These are phyloP conservation scores for Paracoccidioides lutzii DNA, from an alignment of 2,329 filamentous ascomycete genomes.

Conservation along the genomic window DNA sequence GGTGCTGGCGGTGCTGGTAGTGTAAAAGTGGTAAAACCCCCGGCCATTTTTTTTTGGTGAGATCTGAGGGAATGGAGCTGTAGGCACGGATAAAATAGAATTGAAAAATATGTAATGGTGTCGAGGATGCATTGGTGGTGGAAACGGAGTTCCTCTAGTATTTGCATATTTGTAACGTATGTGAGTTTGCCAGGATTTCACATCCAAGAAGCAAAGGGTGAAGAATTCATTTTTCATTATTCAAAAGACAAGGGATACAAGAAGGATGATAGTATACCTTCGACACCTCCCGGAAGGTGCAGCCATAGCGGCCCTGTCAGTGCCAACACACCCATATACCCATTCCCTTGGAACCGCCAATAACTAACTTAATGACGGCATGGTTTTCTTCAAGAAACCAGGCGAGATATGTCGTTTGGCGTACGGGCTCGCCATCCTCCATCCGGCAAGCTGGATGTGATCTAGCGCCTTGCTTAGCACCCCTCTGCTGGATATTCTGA, in stretches of 20 bases:
- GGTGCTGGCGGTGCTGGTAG: slow-evolving; percentile 9
- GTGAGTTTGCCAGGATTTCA: not conserved
- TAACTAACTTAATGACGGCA: slow-evolving; percentile 20
- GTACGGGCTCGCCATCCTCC: slow-evolving; percentile 26
- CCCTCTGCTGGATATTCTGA: slow-evolving; percentile 9
- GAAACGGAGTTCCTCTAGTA: slow-evolving; percentile 30
- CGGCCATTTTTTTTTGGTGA: slow-evolving; percentile 1
- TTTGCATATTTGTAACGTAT: not conserved
- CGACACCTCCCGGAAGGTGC: slow-evolving; percentile 25
- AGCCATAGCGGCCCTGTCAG: slow-evolving; percentile 22
- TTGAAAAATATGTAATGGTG: slow-evolving; percentile 32
- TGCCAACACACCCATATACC: slow-evolving; percentile 14
- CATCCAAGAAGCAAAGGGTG: not conserved
- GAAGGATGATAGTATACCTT: slow-evolving; percentile 21
- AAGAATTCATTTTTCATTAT: slow-evolving; percentile 2
- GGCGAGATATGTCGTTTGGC: slow-evolving; percentile 28
- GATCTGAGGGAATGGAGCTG: slow-evolving; percentile 23
- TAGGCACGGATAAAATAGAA: slow-evolving; percentile 30
- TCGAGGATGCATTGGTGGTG: slow-evolving; percentile 30
- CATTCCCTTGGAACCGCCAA: slow-evolving; percentile 27
- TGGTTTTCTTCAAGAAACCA: slow-evolving; percentile 18
- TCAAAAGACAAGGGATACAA: not conserved
- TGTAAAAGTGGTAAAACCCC: not conserved
- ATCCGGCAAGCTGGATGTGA: slow-evolving; percentile 17
- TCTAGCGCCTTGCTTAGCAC: slow-evolving; percentile 16